Percentiles rank a stretch among this genome's conserved stretches.
Conservation (phyloP, 192 early-diverging fungal genomes). For the Entomortierella lignicola region DNA sequence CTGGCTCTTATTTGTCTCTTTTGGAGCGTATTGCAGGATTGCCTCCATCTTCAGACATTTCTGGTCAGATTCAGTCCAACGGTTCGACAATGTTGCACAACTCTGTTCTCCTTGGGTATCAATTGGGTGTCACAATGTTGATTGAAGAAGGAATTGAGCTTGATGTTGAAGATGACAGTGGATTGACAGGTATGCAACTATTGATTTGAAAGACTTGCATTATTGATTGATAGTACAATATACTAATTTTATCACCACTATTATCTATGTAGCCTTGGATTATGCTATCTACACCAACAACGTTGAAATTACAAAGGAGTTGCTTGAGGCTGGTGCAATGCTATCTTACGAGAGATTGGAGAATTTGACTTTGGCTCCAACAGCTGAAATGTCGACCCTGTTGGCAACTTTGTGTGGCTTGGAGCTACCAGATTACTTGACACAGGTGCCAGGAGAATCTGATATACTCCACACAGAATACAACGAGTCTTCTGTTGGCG, state of each 20-base stretch:
- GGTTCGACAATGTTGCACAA: conserved; percentile 52
- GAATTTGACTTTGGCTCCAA: conserved; percentile 6
- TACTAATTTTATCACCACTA: too few relatives aligned
- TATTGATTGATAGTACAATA: too few relatives aligned
- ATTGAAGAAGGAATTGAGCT: conserved; percentile 53
- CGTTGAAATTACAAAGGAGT: conserved; percentile 16
- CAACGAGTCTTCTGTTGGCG: conserved; percentile 24
- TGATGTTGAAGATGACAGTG: conserved; percentile 46
- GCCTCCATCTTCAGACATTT: conserved; percentile 46
- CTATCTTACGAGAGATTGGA: conserved; percentile 25
- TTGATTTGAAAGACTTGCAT: too few relatives aligned
- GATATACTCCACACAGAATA: background rate
- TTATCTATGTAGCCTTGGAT: conserved; percentile 53
- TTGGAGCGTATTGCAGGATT: conserved; percentile 45
- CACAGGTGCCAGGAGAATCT: background rate
- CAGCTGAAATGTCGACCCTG: conserved; percentile 21
- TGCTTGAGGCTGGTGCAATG: conserved; percentile 40
- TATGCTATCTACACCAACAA: conserved; percentile 50
- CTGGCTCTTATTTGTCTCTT: conserved; percentile 34
- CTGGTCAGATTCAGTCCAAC: conserved; percentile 39
- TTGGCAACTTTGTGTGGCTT: conserved; percentile 20
- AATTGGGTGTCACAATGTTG: conserved; percentile 30
- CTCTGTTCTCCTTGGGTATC: conserved; percentile 38
- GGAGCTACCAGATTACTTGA: conserved; percentile 9
- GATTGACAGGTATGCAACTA: conserved; percentile 32